phyloP scores from a whole-genome alignment of 2,329 filamentous ascomycete genomes.

The Fusarium zealandicum region DNA sequence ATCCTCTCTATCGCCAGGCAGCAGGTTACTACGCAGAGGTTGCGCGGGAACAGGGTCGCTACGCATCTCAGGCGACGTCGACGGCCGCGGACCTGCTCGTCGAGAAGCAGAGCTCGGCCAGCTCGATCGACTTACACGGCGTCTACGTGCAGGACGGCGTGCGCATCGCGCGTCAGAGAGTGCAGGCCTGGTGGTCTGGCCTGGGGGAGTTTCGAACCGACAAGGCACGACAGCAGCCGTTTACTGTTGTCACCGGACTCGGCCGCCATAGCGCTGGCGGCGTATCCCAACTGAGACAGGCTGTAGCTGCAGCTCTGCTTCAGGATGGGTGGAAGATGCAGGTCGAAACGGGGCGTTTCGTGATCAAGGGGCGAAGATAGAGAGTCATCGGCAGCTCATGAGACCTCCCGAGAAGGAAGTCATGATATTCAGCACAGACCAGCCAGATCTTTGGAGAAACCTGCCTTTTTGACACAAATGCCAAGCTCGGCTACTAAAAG shows the following conservation, averaged over 20 bases:
- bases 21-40: conserved; percentile 78
- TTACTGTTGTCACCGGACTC: conserved; percentile 80
- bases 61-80: conserved; percentile 66
- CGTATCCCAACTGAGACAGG: conserved; percentile 76
- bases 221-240: conserved; percentile 59
- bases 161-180: conserved; percentile 73
- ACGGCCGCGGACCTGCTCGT: conserved; percentile 75
- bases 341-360: conserved; percentile 72
- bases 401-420: no score
- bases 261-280: conserved; percentile 82
- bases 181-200: conserved; percentile 77
- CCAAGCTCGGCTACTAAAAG: no score
- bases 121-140: conserved; percentile 80
- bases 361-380: conserved; percentile 67
- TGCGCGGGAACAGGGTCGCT: conserved; percentile 68
- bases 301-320: conserved; percentile 77
- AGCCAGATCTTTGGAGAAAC: no score
- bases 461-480: no score
- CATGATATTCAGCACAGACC: no score
- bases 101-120: conserved; percentile 66
- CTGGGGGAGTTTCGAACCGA: conserved; percentile 69
- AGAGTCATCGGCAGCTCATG: background rate
- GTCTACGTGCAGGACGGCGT: conserved; percentile 82
- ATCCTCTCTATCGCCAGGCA: conserved; percentile 76
- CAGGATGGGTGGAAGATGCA: conserved; percentile 86